A percentile compares a stretch with the other conserved stretches of the same genome.
Conservation (phyloP, 106 monocot genomes). For the Gastrodia elata region DNA sequence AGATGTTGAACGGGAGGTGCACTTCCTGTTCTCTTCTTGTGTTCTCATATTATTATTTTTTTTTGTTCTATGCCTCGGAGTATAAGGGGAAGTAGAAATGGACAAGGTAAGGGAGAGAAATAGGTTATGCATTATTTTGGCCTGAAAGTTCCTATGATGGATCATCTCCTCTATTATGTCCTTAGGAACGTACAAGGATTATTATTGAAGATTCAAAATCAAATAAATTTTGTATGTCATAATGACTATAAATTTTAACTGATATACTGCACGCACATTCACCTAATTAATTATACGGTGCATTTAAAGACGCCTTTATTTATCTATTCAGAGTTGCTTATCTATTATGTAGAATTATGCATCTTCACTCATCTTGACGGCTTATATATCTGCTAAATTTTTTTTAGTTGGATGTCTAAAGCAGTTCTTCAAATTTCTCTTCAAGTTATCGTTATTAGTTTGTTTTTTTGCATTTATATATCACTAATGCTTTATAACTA, state of each 20-base stretch:
- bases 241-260: neutral
- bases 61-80: neutral
- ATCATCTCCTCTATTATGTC: neutral
- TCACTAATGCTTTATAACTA: neutral
- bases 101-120: neutral
- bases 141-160: neutral
- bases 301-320: neutral
- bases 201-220: neutral
- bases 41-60: neutral
- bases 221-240: neutral
- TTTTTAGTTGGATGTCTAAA: neutral
- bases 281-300: neutral
- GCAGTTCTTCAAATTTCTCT: neutral
- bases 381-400: neutral
- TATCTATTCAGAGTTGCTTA: neutral
- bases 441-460: neutral
- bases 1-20: neutral
- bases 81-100: neutral
- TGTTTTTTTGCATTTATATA: slow-evolving; percentile 7
- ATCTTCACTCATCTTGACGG: neutral
- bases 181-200: neutral
- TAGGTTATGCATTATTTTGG: neutral
- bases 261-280: neutral
- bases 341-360: neutral
- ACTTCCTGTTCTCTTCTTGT: neutral